phyloP scores from a whole-genome alignment of 1,284 basidiomycete genomes.

The Rhodotorula sp. region DNA sequence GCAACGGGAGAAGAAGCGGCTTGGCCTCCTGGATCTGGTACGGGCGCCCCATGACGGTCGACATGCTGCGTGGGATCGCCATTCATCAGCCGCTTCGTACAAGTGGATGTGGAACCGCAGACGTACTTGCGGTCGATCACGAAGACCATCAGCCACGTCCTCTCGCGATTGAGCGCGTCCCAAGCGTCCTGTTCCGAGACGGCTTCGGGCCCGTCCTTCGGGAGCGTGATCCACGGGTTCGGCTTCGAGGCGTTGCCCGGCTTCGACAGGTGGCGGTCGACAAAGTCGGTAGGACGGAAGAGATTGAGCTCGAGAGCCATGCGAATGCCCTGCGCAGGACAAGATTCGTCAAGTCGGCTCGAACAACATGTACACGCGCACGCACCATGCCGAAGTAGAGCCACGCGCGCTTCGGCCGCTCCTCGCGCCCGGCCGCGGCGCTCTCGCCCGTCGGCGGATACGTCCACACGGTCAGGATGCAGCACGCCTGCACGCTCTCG shows the following conservation, averaged over 20 bases:
- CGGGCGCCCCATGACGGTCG: slow-evolving; percentile 36
- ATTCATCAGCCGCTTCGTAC: background rate
- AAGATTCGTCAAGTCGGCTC: background rate
- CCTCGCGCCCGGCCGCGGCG: slow-evolving; percentile 19
- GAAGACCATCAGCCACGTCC: slow-evolving; percentile 37
- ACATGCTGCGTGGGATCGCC: slow-evolving; percentile 14
- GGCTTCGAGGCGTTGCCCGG: slow-evolving; percentile 14
- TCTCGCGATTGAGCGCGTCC: slow-evolving; percentile 35
- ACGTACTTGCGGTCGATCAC: slow-evolving; percentile 36
- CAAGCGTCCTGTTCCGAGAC: slow-evolving; percentile 29
- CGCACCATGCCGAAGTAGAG: slow-evolving; percentile 37
- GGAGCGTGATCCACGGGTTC: slow-evolving; percentile 32
- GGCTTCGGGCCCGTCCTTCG: slow-evolving; percentile 10
- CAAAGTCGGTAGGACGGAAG: slow-evolving; percentile 29
- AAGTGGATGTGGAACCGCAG: background rate
- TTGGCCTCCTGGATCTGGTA: slow-evolving; percentile 40
- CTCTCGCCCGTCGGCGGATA: slow-evolving; percentile 28
- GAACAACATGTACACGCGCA: background rate
- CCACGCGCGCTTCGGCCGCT: slow-evolving; percentile 38
- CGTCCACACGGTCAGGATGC: slow-evolving; percentile 34
- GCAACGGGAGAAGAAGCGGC: slow-evolving; percentile 30
- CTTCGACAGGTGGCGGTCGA: slow-evolving; percentile 27
- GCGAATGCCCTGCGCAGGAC: slow-evolving; percentile 23
- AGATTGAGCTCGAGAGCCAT: slow-evolving; percentile 34
- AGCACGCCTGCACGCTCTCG: slow-evolving; percentile 32